A percentile compares a stretch with the other conserved stretches of the same genome.
Evolutionary conservation across 176 grass and related monocot genomes (phyloP).

Genomic region (Alopecurus myosuroides): DNA sequence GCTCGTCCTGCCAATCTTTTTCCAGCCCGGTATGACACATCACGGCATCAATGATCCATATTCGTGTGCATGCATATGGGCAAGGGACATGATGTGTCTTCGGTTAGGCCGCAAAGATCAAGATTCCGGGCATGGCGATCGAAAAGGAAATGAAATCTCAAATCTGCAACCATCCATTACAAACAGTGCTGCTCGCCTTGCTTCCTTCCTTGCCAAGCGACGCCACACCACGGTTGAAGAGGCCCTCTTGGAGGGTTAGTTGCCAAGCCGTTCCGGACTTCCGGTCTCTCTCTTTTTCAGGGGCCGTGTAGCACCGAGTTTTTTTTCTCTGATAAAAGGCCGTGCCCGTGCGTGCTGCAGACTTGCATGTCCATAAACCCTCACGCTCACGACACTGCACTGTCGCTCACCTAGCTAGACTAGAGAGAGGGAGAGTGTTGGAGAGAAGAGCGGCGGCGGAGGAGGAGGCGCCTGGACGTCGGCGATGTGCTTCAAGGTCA

Average conservation of each 20-base stretch:
- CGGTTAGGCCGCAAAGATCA: not conserved
- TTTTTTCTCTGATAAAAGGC: conserved; percentile 1
- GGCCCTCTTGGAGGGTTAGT: too few relatives aligned
- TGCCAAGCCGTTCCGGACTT: not conserved
- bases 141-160: conserved; percentile 7
- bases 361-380: not conserved
- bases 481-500: conserved; percentile 28
- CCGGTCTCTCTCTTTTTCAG: not conserved
- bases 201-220: not conserved
- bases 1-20: not conserved
- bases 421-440: not conserved
- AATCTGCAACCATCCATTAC: not conserved
- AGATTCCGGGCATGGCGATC: conserved; percentile 9
- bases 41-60: not conserved
- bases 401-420: not conserved
- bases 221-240: conserved; percentile 2
- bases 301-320: not conserved
- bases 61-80: not conserved
- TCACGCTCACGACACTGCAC: not conserved
- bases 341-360: not conserved
- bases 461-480: not conserved
- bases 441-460: not conserved
- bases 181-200: not conserved
- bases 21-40: not conserved
- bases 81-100: not conserved